phyloP scores from a whole-genome alignment of 176 grass and related monocot genomes.

The Eragrostis nindensis region DNA sequence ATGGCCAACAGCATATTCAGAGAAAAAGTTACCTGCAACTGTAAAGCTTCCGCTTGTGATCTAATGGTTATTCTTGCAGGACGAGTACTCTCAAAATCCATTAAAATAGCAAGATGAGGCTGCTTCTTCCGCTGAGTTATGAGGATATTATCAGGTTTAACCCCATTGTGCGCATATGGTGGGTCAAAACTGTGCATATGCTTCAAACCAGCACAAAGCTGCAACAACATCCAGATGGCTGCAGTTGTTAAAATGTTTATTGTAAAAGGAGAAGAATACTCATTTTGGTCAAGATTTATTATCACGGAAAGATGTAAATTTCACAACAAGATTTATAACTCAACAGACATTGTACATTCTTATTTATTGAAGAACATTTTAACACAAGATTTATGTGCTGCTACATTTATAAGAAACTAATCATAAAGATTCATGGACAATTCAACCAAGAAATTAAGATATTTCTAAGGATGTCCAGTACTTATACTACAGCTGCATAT shows the following conservation, averaged over 20 bases:
- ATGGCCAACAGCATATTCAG: not conserved
- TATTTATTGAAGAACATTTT: not conserved
- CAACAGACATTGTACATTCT: not conserved
- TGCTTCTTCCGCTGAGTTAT: conserved; percentile 71
- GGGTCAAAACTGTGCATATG: conserved; percentile 94
- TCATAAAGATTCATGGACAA: not conserved
- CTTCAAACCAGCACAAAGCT: conserved; percentile 87
- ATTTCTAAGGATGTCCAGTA: not conserved
- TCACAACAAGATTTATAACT: not conserved
- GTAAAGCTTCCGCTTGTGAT: conserved; percentile 68
- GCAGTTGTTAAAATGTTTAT: not conserved
- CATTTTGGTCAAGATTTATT: not conserved
- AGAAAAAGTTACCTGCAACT: conserved; percentile 63
- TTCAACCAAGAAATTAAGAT: not conserved
- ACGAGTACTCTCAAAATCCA: conserved; percentile 87
- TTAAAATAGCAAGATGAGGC: conserved; percentile 72
- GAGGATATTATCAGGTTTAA: conserved; percentile 85
- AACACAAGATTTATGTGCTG: not conserved
- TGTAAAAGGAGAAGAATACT: not conserved
- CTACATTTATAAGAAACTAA: not conserved
- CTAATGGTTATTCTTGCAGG: conserved; percentile 72
- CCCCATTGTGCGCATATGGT: conserved; percentile 82
- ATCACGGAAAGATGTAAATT: not conserved
- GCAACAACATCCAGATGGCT: conserved; percentile 24
- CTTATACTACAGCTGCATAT: not conserved